Percentiles rank a stretch among this genome's conserved stretches.
Evolutionary conservation across 805 yeast species (phyloP).

Genomic region (Kazachstania africana): DNA sequence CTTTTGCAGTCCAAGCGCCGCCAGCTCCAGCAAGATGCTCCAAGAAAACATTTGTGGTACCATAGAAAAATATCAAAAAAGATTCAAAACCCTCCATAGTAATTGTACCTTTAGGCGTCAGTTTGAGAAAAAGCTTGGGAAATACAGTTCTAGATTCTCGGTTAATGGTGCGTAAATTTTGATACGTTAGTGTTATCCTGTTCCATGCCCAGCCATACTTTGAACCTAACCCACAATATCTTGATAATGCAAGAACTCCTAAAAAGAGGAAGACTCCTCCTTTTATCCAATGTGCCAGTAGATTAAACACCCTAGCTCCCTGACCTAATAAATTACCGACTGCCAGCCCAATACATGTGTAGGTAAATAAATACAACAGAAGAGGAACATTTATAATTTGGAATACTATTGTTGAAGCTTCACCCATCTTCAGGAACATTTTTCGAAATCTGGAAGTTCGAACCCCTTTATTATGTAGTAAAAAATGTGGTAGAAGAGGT

Average conservation of each 20-base stretch:
- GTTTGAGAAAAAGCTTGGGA: constrained; percentile 13
- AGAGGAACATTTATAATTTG: constrained; percentile 6
- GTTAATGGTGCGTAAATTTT: constrained; percentile 33
- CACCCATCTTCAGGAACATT: background rate
- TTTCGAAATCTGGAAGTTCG: background rate
- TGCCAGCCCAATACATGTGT: constrained; percentile 36
- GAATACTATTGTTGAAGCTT: background rate
- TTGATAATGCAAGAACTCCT: constrained; percentile 71
- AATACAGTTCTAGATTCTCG: constrained; percentile 5
- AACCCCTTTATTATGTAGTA: background rate
- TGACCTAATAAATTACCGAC: constrained; percentile 61
- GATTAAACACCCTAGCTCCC: constrained; percentile 56
- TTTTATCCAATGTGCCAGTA: constrained; percentile 90
- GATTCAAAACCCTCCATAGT: constrained; percentile 84
- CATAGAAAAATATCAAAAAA: constrained; percentile 73
- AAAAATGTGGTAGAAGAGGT: background rate
- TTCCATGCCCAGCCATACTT: constrained; percentile 82
- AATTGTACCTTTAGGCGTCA: constrained; percentile 33
- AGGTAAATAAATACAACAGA: constrained; percentile 45
- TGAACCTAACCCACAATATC: constrained; percentile 75
- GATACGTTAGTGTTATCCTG: too few species aligned
- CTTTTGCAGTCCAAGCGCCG: constrained; percentile 83
- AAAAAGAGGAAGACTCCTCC: constrained; percentile 78
- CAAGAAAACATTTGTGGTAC: constrained; percentile 77
- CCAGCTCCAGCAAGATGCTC: constrained; percentile 76